Conservation (phyloP, 495 filamentous ascomycete genomes). For the Neurospora cerealis region DNA sequence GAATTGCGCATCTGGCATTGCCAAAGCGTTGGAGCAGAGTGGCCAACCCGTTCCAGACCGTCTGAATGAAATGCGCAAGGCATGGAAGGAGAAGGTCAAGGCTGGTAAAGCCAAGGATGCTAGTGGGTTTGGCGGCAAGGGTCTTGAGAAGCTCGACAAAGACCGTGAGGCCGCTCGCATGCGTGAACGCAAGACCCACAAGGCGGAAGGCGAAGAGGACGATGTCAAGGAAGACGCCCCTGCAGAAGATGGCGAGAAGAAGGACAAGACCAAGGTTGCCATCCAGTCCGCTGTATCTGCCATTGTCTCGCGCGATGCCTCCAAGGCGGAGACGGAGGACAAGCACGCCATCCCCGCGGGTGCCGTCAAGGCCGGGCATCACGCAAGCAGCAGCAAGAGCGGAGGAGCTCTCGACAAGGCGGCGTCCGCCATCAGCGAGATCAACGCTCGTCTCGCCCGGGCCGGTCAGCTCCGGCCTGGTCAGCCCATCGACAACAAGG, state of each 20-base stretch:
- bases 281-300: constrained; percentile 49
- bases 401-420: constrained; percentile 67
- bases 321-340: constrained; percentile 19
- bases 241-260: constrained; percentile 44
- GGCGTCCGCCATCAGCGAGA: constrained; percentile 71
- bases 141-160: constrained; percentile 80
- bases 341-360: constrained; percentile 49
- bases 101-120: constrained; percentile 80
- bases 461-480: constrained; percentile 80
- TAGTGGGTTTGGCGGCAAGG: constrained; percentile 91
- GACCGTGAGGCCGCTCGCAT: constrained; percentile 77
- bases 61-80: constrained; percentile 47
- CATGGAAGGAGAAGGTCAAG: constrained; percentile 82
- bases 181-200: constrained; percentile 79
- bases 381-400: constrained; percentile 44
- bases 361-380: constrained; percentile 47
- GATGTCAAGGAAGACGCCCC: constrained; percentile 72
- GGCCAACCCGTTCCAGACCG: constrained; percentile 68
- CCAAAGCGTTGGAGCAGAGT: constrained; percentile 88
- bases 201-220: constrained; percentile 81
- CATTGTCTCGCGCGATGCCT: constrained; percentile 41
- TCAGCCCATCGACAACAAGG: constrained; percentile 96
- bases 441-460: constrained; percentile 76
- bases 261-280: constrained; percentile 52
- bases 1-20: constrained; percentile 79